Base-by-base conservation (phyloP, 495 filamentous ascomycete species). In the Rusavskia elegans region DNA sequence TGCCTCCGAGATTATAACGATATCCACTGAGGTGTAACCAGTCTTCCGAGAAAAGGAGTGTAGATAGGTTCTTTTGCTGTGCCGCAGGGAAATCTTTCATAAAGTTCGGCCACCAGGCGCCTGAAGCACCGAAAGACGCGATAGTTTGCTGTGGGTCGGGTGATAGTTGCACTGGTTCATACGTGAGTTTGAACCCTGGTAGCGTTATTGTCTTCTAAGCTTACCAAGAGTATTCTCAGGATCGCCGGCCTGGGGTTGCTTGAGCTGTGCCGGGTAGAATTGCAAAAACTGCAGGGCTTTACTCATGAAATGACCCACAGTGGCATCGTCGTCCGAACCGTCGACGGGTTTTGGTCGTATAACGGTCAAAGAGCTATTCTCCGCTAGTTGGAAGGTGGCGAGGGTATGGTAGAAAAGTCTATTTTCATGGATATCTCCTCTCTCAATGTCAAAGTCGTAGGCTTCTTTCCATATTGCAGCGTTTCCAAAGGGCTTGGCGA, bases 71-170 rank as follows among this genome's bases (percentile, higher is more conserved):
- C 23, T 51, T 25, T 23, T 55, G 53, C 21, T 55, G 53, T 14
- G n/a, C 53, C 0, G 48, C 27, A 5, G 53, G 53, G 20, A 55
- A 55, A 17, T 45, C 37, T 5, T 51, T 30, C 17, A 55, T 39
- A 19, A 42, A 48, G 7, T 55, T 51, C 2, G 53, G 53, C 53
- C 53, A 55, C 53, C 53, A 55, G 6, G 53, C 53, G 5, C 53
- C 53, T 5, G 53, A 55, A 0, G 39, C 53, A 13, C 53, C 53
- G 29, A 55, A 55, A 13, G 48, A 51, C 17, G 36, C 51, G 48
- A 55, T 55, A 0, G 48, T 55, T 32, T 55, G 53, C 46, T 55
- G 20, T 32, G 53, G 48, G 17, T 14, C 23, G 17, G 27, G 40
- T 14, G 48, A 37, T n/a, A 55, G 21, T 1, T 21, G 6, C 3